Evolutionary conservation across 2,329 filamentous ascomycete genomes (phyloP).

Genomic region (Lizonia empirigonia): DNA sequence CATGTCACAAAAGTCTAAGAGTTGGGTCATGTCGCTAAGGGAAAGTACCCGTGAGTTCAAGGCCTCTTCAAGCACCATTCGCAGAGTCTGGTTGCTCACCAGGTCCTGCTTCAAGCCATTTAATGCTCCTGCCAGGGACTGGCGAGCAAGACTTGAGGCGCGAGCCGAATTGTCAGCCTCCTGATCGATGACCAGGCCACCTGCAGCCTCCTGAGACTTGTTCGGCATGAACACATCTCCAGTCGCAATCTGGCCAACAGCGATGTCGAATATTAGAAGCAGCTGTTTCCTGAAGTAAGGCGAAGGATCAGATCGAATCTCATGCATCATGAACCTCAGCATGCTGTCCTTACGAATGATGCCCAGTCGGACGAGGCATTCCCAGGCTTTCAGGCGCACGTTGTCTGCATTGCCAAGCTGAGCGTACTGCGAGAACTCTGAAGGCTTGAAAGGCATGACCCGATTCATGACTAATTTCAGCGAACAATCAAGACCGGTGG

Average conservation of each 20-base stretch:
- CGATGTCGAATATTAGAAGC: slow-evolving; percentile 59
- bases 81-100: slow-evolving; percentile 55
- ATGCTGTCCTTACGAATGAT: slow-evolving; percentile 57
- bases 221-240: slow-evolving; percentile 52
- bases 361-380: slow-evolving; percentile 62
- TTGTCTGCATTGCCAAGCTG: slow-evolving; percentile 64
- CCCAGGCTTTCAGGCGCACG: slow-evolving; percentile 64
- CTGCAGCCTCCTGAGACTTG: slow-evolving; percentile 41
- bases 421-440: slow-evolving; percentile 67
- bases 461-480: slow-evolving; percentile 60
- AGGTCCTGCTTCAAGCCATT: slow-evolving; percentile 62
- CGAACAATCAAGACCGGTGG: slow-evolving; percentile 65
- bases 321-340: slow-evolving; percentile 62
- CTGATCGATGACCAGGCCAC: slow-evolving; percentile 63
- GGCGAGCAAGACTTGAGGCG: slow-evolving; percentile 60
- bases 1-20: slow-evolving; percentile 63
- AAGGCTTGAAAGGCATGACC: slow-evolving; percentile 58
- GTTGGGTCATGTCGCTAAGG: slow-evolving; percentile 60
- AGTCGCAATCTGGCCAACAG: slow-evolving; percentile 64
- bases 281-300: slow-evolving; percentile 62
- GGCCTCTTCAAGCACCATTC: slow-evolving; percentile 62
- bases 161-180: slow-evolving; percentile 51
- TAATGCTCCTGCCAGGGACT: slow-evolving; percentile 64
- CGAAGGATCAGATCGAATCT: slow-evolving; percentile 62
- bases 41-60: slow-evolving; percentile 58